These are phyloP conservation scores for Emiliania huxleyi DNA, from an alignment of 78 protist species.

Conservation along the genomic window DNA sequence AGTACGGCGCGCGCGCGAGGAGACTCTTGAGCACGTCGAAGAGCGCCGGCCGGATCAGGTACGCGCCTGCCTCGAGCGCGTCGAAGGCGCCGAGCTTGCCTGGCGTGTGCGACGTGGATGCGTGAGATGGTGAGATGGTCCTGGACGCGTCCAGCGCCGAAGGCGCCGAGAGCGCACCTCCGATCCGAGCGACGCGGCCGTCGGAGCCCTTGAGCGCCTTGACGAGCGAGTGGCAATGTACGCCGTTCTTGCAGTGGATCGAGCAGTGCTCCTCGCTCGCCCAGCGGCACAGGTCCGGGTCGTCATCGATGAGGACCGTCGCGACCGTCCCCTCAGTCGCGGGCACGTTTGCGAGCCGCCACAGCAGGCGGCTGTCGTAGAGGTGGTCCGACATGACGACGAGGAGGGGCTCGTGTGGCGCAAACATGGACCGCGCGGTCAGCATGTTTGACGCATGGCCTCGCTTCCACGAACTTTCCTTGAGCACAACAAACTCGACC, in stretches of 20 bases:
- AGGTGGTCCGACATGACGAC: background rate
- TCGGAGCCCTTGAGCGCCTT: background rate
- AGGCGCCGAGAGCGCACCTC: too few relatives aligned
- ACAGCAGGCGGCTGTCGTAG: background rate
- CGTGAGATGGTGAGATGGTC: too few relatives aligned
- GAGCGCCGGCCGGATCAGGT: background rate
- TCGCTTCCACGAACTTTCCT: background rate
- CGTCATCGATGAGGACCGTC: background rate
- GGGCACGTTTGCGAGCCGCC: background rate
- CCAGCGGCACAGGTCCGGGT: background rate
- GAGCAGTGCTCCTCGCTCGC: background rate
- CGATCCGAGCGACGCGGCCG: background rate
- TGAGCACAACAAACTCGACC: background rate
- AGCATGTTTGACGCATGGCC: conserved; percentile 1
- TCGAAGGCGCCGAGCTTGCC: background rate
- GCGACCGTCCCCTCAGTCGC: background rate
- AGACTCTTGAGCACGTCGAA: background rate
- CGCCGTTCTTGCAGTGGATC: background rate
- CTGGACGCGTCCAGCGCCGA: too few relatives aligned
- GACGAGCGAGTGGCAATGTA: background rate
- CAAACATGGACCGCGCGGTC: background rate
- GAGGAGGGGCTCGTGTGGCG: background rate
- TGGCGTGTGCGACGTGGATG: too few relatives aligned
- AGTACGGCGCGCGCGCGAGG: background rate
- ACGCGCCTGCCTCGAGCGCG: conserved; percentile 4